Base-by-base conservation (phyloP, 1,284 basidiomycete genomes). In the Mrakiaceae sp. region DNA sequence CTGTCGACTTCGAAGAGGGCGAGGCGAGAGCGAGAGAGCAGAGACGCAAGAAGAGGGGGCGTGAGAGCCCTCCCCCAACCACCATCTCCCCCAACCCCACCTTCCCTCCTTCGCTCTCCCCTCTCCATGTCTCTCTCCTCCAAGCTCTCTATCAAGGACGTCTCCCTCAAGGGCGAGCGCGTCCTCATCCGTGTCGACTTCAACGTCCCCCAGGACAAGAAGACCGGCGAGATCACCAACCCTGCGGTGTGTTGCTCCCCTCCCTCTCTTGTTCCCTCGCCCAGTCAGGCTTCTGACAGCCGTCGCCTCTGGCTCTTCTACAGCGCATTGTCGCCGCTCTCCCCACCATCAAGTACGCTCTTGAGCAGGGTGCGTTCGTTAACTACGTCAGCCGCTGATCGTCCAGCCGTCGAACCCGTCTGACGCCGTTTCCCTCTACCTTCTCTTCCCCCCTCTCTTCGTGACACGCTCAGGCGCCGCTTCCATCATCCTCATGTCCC, bases 241-340 rank as follows among this genome's bases (percentile, higher is more conserved):
- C 88, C 92, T 70, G 91, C 92, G 67, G 91, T 94, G 74, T 70
- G 89, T 80, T 51, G 39, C 40, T 40, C 0, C 14, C 56, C 27
- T 48, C 44, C 11, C 42, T n/a, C 50, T 40, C 50, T 54, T 11
- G n/a, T 10, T 43, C 60, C 16, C 6, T 44, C 42, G 6, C 6
- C 8, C 27, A 44, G 46, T 49, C 7, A n/a, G 40, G 5, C 48
- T 10, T 49, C 16, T 42, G 27, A 58, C 55, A 12, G 53, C 16
- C 60, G 12, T 42, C 48, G 43, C 6, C 44, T 44, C 27, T 12
- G 42, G 43, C 47, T 11, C 27, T n/a, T 60, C 51, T 59, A 51
- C 73, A 95, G 90, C 89, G 95, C 77, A 96, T 98, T 78, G 87
- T 91, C 56, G 95, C 94, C 56, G 95, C 95, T 50, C 80, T 98